Base-by-base conservation (phyloP, 2,329 filamentous ascomycete species). In the Claviceps paspali region DNA sequence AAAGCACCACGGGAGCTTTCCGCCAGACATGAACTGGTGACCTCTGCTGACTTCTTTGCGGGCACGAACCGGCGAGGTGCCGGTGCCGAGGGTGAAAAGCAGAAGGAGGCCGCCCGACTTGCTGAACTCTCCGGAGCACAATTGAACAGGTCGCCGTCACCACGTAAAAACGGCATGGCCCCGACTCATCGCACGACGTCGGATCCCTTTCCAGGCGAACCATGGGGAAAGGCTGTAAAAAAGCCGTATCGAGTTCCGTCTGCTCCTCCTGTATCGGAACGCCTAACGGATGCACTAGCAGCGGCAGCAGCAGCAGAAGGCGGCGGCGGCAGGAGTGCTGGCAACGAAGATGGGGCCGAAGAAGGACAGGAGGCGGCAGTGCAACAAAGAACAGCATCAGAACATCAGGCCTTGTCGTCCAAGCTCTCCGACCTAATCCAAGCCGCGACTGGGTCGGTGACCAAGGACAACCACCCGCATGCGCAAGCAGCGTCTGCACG, bases 371-470 rank as follows among this genome's bases (percentile, higher is more conserved):
- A 47, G 18, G 39, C 33, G 22, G 47, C 43, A 27, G 45, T 45
- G n/a, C 48, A 48, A 29, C 52, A 51, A 18, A 50, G 50, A 37
- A 55, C 52, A 31, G 54, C 47, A 10, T 56, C 55, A 5, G 61
- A 64, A 34, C 61, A 60, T 5, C 53, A 60, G 30, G 61, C 52
- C 33, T 55, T 67, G 36, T 55, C 62, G 3, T 57, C 55, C 6
- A 62, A 60, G 33, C 53, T 68, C 2, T 59, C 57, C n/a, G 57
- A 52, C 19, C 55, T 68, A n/a, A 54, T 67, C 14, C 58, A 59
- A 3, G 38, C 23, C 18, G 17, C 32, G 6, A 36, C 36, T 3
- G 35, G 12, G 11, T 8, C 35, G 5, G 29, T 30, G 33, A 34
- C 36, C 18, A 29, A 35, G 21, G 42, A 45, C 29, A 39, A 37